These are phyloP conservation scores for Orbilia blumenaviensis DNA, from an alignment of 2,329 filamentous ascomycete genomes.

Conservation along the genomic window DNA sequence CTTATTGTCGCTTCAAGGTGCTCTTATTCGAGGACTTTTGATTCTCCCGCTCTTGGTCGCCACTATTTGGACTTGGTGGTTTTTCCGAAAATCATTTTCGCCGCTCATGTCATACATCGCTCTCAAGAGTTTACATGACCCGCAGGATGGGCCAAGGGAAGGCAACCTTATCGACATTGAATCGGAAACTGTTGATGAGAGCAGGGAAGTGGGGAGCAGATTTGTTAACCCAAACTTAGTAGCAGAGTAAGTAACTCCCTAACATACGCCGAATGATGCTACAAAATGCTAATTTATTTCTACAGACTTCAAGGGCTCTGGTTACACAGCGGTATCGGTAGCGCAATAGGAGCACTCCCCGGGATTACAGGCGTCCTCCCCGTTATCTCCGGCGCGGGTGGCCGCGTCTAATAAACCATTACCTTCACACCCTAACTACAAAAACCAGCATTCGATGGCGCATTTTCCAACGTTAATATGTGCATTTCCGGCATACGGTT, in stretches of 20 bases:
- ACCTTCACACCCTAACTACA: neutral
- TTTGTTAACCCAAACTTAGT: conserved; percentile 82
- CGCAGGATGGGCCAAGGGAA: conserved; percentile 55
- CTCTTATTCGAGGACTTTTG: conserved; percentile 76
- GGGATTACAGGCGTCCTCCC: neutral
- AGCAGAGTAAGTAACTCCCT: conserved; percentile 67
- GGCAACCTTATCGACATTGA: conserved; percentile 58
- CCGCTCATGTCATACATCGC: conserved; percentile 93
- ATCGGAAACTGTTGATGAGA: conserved; percentile 72
- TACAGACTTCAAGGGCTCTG: conserved; percentile 40
- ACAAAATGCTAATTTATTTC: neutral
- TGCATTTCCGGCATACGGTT: neutral
- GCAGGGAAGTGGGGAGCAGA: conserved; percentile 72
- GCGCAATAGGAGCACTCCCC: neutral
- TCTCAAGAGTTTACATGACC: conserved; percentile 79
- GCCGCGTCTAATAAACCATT: neutral
- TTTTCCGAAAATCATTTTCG: conserved; percentile 81
- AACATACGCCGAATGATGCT: neutral
- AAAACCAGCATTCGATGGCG: conserved; percentile 8
- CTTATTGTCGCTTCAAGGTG: conserved; percentile 77
- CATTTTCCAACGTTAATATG: neutral
- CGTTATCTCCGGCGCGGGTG: neutral
- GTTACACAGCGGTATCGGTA: conserved; percentile 16
- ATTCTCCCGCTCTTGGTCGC: conserved; percentile 79
- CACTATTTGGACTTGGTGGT: conserved; percentile 89